Evolutionary conservation across 139 green algal genomes (phyloP), one percentile per base, ranked within the genome.

Genomic region (Chlamydomonas schloesseri): DNA sequence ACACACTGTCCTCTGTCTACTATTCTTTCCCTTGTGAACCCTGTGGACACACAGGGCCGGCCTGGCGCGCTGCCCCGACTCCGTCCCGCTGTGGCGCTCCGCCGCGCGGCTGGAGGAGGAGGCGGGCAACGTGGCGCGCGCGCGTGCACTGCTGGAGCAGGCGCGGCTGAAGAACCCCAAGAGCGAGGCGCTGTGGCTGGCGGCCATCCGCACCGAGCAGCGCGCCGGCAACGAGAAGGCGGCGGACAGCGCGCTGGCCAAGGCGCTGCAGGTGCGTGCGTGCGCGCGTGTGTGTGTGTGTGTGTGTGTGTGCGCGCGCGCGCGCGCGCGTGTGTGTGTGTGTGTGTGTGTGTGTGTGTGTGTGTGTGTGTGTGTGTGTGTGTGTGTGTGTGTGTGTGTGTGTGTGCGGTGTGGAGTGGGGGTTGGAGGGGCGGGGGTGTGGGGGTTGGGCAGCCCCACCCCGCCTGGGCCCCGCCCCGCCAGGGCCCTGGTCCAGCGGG

Each of bases 191-290:
- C 90, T 99, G 65, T 99, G 98, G 98, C 93, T 99, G 82, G 94
- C 95, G 10, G 96, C 97, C 2, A 91, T 99, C 50, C 92, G 96
- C 46, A 96, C 92, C 23, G 98, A 99, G 95, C 89, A 89, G 87
- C 93, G 94, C 13, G 93, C 91, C 1, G 90, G 91, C 53, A 95
- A 96, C 79, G 87, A 87, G 20, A 96, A 96, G 82, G 95, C 93
- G 34, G 97, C 95, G 55, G 97, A 99, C n/a, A 89, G 89, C 2
- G 76, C 96, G 31, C 92, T 99, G 85, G 97, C 98, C 10, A 98
- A 98, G 88, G 97, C 93, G 46, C 91, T 99, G 77, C 93, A 97
- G 93, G 93, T 95, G 67, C 42, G 42, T 50, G 50, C 42, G 65
- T 3, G 93, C 94, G 67, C 42, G 42, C 8, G 50, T 71, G 65